A percentile compares a stretch with the other conserved stretches of the same genome.
Evolutionary conservation across 2,329 filamentous ascomycete species (phyloP).

Genomic region (Gnomoniopsis sp.): DNA sequence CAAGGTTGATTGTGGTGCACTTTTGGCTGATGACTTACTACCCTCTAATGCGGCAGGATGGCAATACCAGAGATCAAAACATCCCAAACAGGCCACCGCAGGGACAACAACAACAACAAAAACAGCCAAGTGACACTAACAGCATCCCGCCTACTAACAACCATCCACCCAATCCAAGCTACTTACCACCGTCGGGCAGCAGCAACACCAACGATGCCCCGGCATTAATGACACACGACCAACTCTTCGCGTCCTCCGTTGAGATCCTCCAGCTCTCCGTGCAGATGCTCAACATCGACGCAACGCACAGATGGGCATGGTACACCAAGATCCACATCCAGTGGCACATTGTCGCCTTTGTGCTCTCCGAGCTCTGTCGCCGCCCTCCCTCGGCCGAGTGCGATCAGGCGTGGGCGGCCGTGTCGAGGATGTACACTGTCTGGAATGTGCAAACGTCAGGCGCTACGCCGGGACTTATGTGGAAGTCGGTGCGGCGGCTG

Average conservation of each 20-base stretch:
- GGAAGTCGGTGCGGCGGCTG: conserved; percentile 13
- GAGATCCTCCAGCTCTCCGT: conserved; percentile 66
- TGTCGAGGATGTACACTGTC: conserved; percentile 20
- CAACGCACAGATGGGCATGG: conserved; percentile 48
- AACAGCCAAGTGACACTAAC: not conserved
- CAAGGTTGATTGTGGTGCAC: conserved; percentile 5
- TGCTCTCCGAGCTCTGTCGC: conserved; percentile 43
- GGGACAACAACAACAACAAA: not conserved
- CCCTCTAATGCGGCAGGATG: not conserved
- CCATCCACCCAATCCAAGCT: too few relatives aligned
- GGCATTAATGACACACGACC: conserved; percentile 46
- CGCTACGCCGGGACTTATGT: conserved; percentile 3
- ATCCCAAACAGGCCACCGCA: not conserved
- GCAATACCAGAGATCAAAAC: not conserved
- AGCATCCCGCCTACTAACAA: too few relatives aligned
- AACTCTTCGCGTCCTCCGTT: conserved; percentile 67
- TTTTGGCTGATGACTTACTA: conserved; percentile 14
- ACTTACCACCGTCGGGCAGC: too few relatives aligned
- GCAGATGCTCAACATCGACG: conserved; percentile 61
- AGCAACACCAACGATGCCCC: too few relatives aligned
- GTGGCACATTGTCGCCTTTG: conserved; percentile 49
- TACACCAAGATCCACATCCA: conserved; percentile 49
- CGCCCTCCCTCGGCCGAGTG: conserved; percentile 47
- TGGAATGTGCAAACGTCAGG: not conserved
- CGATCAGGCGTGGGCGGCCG: conserved; percentile 47